Percentiles rank a stretch among this genome's conserved stretches.
phyloP scores from a whole-genome alignment of 306 rosid genomes.

The Neltuma alba region DNA sequence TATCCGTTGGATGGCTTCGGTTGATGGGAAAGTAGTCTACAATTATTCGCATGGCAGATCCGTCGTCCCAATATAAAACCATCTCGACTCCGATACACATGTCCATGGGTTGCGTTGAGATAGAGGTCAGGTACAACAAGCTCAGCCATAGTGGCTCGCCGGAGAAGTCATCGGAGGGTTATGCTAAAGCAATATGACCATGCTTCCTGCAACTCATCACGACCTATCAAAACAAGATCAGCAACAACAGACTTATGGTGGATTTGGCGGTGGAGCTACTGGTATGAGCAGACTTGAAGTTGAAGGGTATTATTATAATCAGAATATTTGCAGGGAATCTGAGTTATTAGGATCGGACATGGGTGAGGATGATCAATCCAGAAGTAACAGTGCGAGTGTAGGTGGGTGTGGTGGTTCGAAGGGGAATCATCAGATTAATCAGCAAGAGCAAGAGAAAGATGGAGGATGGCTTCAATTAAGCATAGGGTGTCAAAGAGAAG shows the following conservation, averaged over 20 bases:
- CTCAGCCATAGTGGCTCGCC: neutral
- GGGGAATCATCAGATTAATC: neutral
- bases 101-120: neutral
- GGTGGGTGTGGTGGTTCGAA: neutral
- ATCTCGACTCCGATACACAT: neutral
- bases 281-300: constrained; percentile 58
- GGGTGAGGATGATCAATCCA: constrained; percentile 69
- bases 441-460: constrained; percentile 1
- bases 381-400: constrained; percentile 31
- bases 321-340: neutral
- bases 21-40: neutral
- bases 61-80: constrained; percentile 34
- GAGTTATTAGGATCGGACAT: constrained; percentile 71
- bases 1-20: constrained; percentile 57
- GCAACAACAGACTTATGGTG: neutral
- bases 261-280: constrained; percentile 15
- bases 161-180: neutral
- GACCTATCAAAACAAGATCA: constrained; percentile 7
- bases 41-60: constrained; percentile 51
- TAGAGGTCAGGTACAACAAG: neutral
- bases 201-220: constrained; percentile 6
- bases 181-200: constrained; percentile 7
- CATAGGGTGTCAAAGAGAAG: constrained; percentile 50
- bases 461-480: constrained; percentile 82
- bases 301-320: constrained; percentile 10